Evolutionary conservation across 2,329 filamentous ascomycete species (phyloP), one percentile per base, ranked within the genome.

Genomic region (Pestalotiopsis sp.): DNA sequence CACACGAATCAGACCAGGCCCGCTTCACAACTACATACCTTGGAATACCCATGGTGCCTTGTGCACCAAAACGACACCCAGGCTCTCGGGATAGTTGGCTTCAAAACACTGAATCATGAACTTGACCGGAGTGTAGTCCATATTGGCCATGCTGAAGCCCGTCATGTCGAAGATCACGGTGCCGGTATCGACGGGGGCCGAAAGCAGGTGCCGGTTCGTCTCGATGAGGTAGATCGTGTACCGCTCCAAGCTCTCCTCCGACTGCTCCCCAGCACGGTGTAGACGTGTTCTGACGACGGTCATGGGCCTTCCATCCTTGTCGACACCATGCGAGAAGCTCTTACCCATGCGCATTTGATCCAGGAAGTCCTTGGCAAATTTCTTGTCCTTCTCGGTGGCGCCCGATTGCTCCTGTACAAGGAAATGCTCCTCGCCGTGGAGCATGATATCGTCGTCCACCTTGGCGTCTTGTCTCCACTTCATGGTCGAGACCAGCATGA

Each of bases 101-200:
- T 99, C 96, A 77, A 99, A 99, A 80, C 95, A 97, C 81, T 97
- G 97, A 81, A 99, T 98, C 92, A 99, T 98, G 82, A 98, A 99
- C 77, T 97, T 99, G 68, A 99, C 93, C 1, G 96, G 95, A 0
- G 93, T 89, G 79, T 98, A 98, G 80, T 99, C 96, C 96, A 99
- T 98, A 81, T 99, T 99, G 17, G 95, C 92, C 83, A 98, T 86
- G 20, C 92, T 93, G 80, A 98, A 98, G 71, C 91, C 90, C 7
- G 93, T 97, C 93, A 99, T 95, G 79, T 99, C 96, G 77, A 99
- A 99, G 61, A 99, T 83, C 72, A 99, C 89, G 57, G 93, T 96
- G 69, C 95, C 96, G 69, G 96, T 99, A 77, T 98, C 96, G 36
- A 97, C 88, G 0, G 94, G 94, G 31, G 90, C 88, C 69, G 87